Base-by-base conservation (phyloP, 305 asterid species). In the Fraxinus dipetala region DNA sequence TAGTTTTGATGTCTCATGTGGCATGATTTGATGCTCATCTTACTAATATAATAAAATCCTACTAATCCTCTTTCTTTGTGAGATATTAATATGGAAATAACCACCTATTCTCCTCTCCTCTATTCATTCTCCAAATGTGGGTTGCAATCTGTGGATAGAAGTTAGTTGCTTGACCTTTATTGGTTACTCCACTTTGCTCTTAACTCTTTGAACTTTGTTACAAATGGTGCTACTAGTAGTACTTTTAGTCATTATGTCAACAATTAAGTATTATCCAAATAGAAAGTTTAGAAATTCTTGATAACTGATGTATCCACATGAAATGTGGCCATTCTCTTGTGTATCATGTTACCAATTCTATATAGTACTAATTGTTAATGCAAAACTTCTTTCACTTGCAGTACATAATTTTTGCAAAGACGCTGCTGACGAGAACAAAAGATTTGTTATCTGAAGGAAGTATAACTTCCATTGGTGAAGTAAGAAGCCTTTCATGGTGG, bases 401-500 rank as follows among this genome's bases (percentile, higher is more conserved):
- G 98, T 91, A 92, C 89, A 85, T 96, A 83, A 84, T 93, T 87
- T 67, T 96, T 76, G 97, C 96, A 78, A 96, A 92, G 91, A 87
- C 90, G 31, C 84, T 94, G 85, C 85, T 96, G 79, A 87, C 82
- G 85, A 91, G 86, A 87, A 81, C 85, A 6, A 94, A 87, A 86
- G 98, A 94, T 90, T 82, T 91, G 82, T 87, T 91, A 85, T 87
- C 87, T 81, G 91, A 91, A 86, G 88, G 88, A 83, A 81, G 76
- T 35, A n/a, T 83, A 69, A 51, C 90, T 61, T 85, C 89, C 54
- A 51, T 72, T 51, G 87, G 88, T 87, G 93, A 91, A 79, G 85
- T 89, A 72, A 89, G 88, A 88, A 96, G 92, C 89, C 85, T 91
- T 35, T 77, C 95, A 30, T 94, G 98, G 99, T 96, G 99, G 99